phyloP scores from a whole-genome alignment of 805 yeast species.

The Saccharomyces kudriavzevii region DNA sequence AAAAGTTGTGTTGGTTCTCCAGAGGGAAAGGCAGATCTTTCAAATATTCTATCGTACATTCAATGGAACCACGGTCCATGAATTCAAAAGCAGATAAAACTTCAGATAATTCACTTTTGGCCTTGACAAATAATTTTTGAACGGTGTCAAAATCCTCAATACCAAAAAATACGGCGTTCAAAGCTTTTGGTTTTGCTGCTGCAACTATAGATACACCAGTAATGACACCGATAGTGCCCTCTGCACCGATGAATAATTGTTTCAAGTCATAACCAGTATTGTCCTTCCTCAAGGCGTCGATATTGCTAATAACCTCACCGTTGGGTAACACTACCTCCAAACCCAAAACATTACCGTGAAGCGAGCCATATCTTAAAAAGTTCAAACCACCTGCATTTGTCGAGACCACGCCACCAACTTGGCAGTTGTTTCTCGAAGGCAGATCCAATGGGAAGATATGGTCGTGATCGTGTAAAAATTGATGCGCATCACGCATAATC shows the following conservation, averaged over 20 bases:
- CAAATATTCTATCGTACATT: conserved; percentile 48
- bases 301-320: conserved; percentile 66
- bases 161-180: conserved; percentile 77
- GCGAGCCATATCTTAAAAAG: conserved; percentile 71
- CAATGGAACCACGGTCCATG: conserved; percentile 66
- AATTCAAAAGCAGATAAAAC: conserved; percentile 81
- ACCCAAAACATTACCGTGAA: conserved; percentile 81
- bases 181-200: conserved; percentile 72
- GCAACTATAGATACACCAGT: conserved; percentile 80
- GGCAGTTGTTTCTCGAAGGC: conserved; percentile 90
- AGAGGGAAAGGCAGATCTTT: conserved; percentile 57
- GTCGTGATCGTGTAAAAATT: conserved; percentile 59
- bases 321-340: conserved; percentile 78
- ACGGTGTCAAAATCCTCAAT: conserved; percentile 68
- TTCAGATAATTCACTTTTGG: conserved; percentile 66
- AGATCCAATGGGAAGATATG: conserved; percentile 81
- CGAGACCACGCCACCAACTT: conserved; percentile 82
- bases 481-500: conserved; percentile 71
- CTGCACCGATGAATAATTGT: conserved; percentile 81
- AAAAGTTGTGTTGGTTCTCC: conserved; percentile 70
- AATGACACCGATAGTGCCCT: conserved; percentile 77
- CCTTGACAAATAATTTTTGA: conserved; percentile 61
- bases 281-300: conserved; percentile 77
- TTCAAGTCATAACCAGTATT: conserved; percentile 85
- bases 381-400: conserved; percentile 89